Base-by-base conservation (phyloP, 2,329 filamentous ascomycete species). In the Lasiodiplodia sp. region DNA sequence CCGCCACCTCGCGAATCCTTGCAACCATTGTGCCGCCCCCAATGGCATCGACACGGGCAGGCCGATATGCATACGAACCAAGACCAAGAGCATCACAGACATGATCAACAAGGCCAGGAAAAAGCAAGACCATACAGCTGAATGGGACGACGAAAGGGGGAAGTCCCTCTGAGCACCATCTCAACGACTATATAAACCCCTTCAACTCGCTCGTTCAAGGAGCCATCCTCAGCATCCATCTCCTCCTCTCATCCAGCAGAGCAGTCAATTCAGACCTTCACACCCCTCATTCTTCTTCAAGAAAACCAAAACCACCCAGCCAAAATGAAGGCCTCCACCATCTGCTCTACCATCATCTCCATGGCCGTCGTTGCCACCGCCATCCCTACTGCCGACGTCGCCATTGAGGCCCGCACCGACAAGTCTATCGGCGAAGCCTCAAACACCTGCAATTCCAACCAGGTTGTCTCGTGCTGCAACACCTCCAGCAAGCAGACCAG, bases 401-500 rank as follows among this genome's bases (percentile, higher is more conserved):
- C 38, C n/a, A 8, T 31, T 34, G 34, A 38, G 55, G 23, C 44
- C 3, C 44, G 69, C 68, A 66, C 66, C 66, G 31, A 62, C 68
- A 57, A 70, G 65, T 53, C 55, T 58, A 47, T 69, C 52, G 16
- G 28, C 11, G 57, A 66, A 1, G 67, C 70, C 21, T 23, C 55
- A 28, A 16, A 70, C 16, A 67, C 58, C 40, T 72, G 70, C 70
- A 67, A 65, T 34, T 28, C 58, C 62, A 57, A 70, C 31, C 60
- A 64, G 47, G 69, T 71, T 10, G 67, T 72, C 52, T 71, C 71
- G 25, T 72, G 70, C 69, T 72, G 71, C 71, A 72, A 72, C 64
- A 23, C 49, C 14, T 53, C 66, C 51, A 66, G 52, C 63, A 53
- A 71, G 62, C 6, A 57, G 38, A 47, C n/a, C 63, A 67, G 34